phyloP scores from a whole-genome alignment of 192 early-diverging fungal species.

The Spizellomyces sp. region DNA sequence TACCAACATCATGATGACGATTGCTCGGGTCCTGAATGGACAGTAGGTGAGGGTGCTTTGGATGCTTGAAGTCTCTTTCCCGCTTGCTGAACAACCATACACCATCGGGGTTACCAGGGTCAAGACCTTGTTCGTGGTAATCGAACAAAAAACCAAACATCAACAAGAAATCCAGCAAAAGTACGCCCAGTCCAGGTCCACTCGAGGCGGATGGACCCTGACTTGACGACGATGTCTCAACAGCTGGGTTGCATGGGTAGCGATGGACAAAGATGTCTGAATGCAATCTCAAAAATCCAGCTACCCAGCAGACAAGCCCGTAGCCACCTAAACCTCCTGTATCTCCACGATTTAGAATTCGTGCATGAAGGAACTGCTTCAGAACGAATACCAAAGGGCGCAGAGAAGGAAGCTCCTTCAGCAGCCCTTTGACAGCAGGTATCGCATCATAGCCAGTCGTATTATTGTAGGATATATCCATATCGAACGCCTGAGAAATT shows the following conservation, averaged over 20 bases:
- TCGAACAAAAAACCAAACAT: conserved; percentile 9
- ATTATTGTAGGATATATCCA: conserved; percentile 30
- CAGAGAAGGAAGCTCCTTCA: conserved; percentile 17
- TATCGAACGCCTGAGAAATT: conserved; percentile 1
- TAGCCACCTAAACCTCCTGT: conserved; percentile 20
- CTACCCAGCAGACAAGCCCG: conserved; percentile 23
- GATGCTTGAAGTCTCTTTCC: background rate
- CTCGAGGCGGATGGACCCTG: background rate
- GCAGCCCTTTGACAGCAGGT: background rate
- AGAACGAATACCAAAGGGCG: conserved; percentile 28
- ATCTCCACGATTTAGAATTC: conserved; percentile 11
- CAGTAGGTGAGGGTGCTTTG: background rate
- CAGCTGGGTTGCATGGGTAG: conserved; percentile 1
- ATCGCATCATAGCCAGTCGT: background rate
- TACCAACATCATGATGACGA: background rate
- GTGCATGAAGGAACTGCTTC: conserved; percentile 28
- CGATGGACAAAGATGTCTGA: conserved; percentile 7
- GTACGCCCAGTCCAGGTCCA: background rate
- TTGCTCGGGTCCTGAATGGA: background rate
- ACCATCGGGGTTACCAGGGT: background rate
- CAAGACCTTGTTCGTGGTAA: background rate
- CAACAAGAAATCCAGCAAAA: conserved; percentile 27
- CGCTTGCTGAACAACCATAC: background rate
- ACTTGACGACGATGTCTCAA: too few relatives aligned
- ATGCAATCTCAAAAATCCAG: conserved; percentile 27